These are phyloP conservation scores for Suhomyces sp. DNA, from an alignment of 805 yeast genomes.

Conservation along the genomic window DNA sequence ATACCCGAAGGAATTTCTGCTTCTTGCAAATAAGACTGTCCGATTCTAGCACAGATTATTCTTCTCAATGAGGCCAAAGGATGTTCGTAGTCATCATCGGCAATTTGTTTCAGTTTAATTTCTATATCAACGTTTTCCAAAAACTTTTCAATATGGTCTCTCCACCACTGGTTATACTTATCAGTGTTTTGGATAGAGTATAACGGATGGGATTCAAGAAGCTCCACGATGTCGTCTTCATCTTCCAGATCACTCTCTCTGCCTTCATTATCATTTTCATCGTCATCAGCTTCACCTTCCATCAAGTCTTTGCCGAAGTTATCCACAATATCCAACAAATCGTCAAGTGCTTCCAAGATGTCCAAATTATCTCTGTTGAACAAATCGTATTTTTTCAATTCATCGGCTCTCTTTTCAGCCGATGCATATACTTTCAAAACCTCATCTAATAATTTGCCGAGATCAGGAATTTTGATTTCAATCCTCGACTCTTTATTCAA, in stretches of 20 bases:
- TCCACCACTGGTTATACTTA: slow-evolving; percentile 56
- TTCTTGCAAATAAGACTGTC: slow-evolving; percentile 61
- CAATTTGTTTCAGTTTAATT: slow-evolving; percentile 7
- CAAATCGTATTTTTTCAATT: slow-evolving; percentile 23
- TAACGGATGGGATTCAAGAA: slow-evolving; percentile 57
- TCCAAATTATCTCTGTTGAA: slow-evolving; percentile 46
- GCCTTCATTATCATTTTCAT: slow-evolving; percentile 25
- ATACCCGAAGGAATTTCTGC: slow-evolving; percentile 59
- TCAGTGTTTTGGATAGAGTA: slow-evolving; percentile 38
- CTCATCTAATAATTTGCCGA: slow-evolving; percentile 42
- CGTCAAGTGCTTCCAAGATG: slow-evolving; percentile 59
- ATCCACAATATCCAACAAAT: slow-evolving; percentile 62
- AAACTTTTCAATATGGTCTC: slow-evolving; percentile 39
- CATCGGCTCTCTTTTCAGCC: slow-evolving; percentile 34
- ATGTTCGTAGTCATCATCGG: slow-evolving; percentile 7
- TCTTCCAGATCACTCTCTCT: slow-evolving; percentile 18
- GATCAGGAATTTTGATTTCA: slow-evolving; percentile 21
- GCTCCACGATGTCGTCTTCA: slow-evolving; percentile 25
- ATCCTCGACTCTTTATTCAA: slow-evolving; percentile 41
- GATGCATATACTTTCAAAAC: slow-evolving; percentile 46
- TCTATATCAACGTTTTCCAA: slow-evolving; percentile 29
- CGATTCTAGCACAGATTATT: slow-evolving; percentile 49
- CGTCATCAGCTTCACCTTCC: slow-evolving; percentile 50
- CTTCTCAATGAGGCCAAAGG: slow-evolving; percentile 26
- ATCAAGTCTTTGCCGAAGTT: slow-evolving; percentile 56